Percentiles rank a stretch among this genome's conserved stretches.
Conservation (phyloP, 257 asterid genomes). For the Jasminum sambac region DNA sequence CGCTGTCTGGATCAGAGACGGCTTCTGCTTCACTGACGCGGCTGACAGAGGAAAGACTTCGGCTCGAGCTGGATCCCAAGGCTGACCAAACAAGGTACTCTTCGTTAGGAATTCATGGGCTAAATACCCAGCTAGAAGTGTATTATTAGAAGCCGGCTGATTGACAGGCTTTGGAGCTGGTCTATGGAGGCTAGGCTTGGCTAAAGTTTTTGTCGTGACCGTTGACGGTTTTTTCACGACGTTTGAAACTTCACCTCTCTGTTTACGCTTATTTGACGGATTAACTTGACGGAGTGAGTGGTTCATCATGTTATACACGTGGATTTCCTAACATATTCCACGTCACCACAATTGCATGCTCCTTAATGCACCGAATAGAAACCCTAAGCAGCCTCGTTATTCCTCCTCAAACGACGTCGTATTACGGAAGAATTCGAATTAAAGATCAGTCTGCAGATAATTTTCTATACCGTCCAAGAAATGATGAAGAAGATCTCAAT, state of each 20-base stretch:
- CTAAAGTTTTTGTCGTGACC: conserved; percentile 37
- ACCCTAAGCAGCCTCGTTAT: conserved; percentile 18
- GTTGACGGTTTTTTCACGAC: conserved; percentile 35
- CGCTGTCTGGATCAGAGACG: conserved; percentile 13
- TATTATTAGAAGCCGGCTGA: conserved; percentile 24
- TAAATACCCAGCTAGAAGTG: conserved; percentile 37
- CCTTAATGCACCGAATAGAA: conserved; percentile 6
- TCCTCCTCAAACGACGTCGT: no score
- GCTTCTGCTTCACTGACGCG: conserved; percentile 1
- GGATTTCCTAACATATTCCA: conserved; percentile 33
- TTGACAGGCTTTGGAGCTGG: conserved; percentile 16
- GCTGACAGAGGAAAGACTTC: conserved; percentile 15
- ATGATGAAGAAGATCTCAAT: neutral
- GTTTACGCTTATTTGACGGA: conserved; percentile 35
- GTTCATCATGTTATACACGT: conserved; percentile 41
- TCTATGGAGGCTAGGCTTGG: conserved; percentile 40
- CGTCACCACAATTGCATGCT: conserved; percentile 35
- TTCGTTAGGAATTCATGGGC: conserved; percentile 37
- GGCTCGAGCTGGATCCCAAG: conserved; percentile 32
- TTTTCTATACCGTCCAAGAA: neutral
- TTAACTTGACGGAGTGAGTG: conserved; percentile 32
- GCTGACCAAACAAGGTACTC: conserved; percentile 32
- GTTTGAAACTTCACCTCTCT: conserved; percentile 18
- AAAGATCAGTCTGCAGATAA: neutral
- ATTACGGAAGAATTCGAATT: neutral